Conservation (phyloP, 2,329 filamentous ascomycete genomes). For the Fusarium temperatum region DNA sequence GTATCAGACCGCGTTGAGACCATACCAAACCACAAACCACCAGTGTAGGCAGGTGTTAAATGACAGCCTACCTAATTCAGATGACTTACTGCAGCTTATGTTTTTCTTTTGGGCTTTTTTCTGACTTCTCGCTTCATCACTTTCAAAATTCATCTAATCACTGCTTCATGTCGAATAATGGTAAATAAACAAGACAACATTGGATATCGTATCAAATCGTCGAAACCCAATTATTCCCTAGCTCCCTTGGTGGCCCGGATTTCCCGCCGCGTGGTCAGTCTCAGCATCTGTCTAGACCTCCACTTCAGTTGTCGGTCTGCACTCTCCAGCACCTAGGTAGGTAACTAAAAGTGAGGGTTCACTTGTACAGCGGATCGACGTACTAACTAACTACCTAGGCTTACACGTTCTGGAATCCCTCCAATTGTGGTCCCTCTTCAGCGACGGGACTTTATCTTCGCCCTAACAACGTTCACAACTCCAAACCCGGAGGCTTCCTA, state of each 20-base stretch:
- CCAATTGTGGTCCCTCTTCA: slow-evolving; percentile 15
- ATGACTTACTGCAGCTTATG: not conserved
- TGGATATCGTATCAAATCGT: slow-evolving; percentile 14
- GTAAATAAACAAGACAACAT: slow-evolving; percentile 29
- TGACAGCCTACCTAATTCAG: not conserved
- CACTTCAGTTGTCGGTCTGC: slow-evolving; percentile 22
- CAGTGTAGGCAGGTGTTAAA: slow-evolving; percentile 4
- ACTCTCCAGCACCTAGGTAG: slow-evolving; percentile 1
- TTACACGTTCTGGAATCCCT: slow-evolving; percentile 29
- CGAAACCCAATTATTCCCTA: slow-evolving; percentile 31
- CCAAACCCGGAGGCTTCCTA: slow-evolving; percentile 1
- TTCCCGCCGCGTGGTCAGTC: slow-evolving; percentile 34
- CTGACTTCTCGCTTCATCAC: not conserved
- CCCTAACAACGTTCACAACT: slow-evolving; percentile 18
- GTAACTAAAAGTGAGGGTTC: slow-evolving; percentile 12
- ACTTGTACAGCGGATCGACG: slow-evolving; percentile 10
- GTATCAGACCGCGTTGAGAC: slow-evolving; percentile 30
- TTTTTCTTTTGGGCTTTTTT: not conserved
- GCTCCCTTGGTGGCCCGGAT: slow-evolving; percentile 33
- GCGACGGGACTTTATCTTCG: slow-evolving; percentile 5
- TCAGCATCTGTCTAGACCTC: slow-evolving; percentile 33
- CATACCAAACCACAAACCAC: slow-evolving; percentile 12
- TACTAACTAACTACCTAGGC: not conserved
- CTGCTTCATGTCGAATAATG: not conserved
- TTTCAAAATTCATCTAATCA: not conserved